Evolutionary conservation across 768 basidiomycete species (phyloP).

Genomic region (Lentinus tigrinus): DNA sequence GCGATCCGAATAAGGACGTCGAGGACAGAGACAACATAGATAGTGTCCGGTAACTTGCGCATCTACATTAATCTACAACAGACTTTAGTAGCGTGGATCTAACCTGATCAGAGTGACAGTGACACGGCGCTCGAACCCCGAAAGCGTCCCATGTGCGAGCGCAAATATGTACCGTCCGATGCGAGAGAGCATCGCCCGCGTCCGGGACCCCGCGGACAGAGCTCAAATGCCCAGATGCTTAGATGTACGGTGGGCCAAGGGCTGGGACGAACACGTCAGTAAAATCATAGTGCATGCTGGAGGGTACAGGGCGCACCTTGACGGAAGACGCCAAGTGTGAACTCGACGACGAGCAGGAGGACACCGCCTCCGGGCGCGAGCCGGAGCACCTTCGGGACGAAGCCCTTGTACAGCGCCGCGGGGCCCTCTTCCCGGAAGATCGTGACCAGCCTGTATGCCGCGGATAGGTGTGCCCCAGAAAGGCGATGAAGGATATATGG

Average conservation of each 20-base stretch:
- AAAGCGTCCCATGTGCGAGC: too few relatives aligned
- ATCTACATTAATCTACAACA: too few relatives aligned
- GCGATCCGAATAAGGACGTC: too few relatives aligned
- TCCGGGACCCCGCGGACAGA: too few relatives aligned
- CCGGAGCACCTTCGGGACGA: conserved; percentile 91
- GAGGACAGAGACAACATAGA: too few relatives aligned
- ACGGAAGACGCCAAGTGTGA: conserved; percentile 76
- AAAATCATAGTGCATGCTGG: not conserved
- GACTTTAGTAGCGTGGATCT: too few relatives aligned
- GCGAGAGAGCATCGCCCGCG: too few relatives aligned
- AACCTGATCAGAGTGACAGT: too few relatives aligned
- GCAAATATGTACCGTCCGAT: too few relatives aligned
- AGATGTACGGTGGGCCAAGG: conserved; percentile 29
- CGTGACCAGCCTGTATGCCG: conserved; percentile 49
- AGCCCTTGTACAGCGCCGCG: conserved; percentile 89
- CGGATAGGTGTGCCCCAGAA: not conserved
- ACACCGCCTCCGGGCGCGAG: conserved; percentile 96
- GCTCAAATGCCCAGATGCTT: not conserved
- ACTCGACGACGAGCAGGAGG: conserved; percentile 89
- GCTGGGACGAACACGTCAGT: conserved; percentile 3
- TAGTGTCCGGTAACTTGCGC: too few relatives aligned
- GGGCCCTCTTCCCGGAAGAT: conserved; percentile 88
- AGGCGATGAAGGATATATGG: too few relatives aligned
- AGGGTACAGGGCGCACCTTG: conserved; percentile 43
- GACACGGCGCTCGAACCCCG: too few relatives aligned